These are phyloP conservation scores for Rutstroemia sp. DNA, from an alignment of 2,329 filamentous ascomycete genomes.

Conservation along the genomic window DNA sequence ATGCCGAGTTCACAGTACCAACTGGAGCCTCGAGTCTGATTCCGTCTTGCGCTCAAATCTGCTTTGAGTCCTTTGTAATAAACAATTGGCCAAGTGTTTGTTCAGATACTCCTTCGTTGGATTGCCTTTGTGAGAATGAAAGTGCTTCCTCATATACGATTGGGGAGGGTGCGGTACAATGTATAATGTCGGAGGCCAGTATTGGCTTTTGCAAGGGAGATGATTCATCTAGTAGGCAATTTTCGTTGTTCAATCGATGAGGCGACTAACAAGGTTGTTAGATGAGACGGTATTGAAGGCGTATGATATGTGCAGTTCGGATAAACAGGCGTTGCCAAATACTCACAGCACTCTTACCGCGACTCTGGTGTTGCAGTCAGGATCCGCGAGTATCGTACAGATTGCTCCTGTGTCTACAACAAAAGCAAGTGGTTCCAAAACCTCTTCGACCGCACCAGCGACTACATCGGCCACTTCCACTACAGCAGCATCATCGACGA, in stretches of 20 bases:
- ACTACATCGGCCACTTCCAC: constrained; percentile 9
- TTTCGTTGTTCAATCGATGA: neutral
- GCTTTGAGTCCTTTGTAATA: constrained; percentile 56
- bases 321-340: constrained; percentile 43
- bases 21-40: constrained; percentile 26
- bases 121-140: constrained; percentile 55
- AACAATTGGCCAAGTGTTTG: constrained; percentile 50
- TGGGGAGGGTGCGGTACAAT: constrained; percentile 65
- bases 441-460: constrained; percentile 14
- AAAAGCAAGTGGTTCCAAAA: constrained; percentile 8
- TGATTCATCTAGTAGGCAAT: constrained; percentile 26
- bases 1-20: constrained; percentile 18
- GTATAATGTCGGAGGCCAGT: constrained; percentile 48
- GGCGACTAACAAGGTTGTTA: constrained; percentile 12
- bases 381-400: constrained; percentile 32
- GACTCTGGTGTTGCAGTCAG: constrained; percentile 40
- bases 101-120: constrained; percentile 42
- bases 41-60: constrained; percentile 47
- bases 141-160: constrained; percentile 58
- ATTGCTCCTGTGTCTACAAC: constrained; percentile 18
- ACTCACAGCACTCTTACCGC: constrained; percentile 53
- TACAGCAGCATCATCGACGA: neutral
- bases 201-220: constrained; percentile 44
- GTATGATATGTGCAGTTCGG: constrained; percentile 50
- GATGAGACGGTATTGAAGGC: constrained; percentile 42